These are phyloP conservation scores for Phytophthora fragariae DNA, from an alignment of 352 stramenopile species.

Conservation along the genomic window DNA sequence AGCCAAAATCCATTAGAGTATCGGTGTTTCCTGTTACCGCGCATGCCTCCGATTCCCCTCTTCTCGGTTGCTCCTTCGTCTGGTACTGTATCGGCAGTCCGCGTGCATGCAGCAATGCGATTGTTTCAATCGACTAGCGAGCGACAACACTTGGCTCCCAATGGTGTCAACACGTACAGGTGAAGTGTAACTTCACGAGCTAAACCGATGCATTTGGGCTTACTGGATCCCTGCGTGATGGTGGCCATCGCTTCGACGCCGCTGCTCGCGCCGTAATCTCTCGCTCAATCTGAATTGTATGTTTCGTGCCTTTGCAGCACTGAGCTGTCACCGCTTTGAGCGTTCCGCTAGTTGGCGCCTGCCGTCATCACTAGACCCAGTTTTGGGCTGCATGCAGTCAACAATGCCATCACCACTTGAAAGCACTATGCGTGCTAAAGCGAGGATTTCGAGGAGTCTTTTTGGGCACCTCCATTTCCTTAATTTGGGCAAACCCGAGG, in stretches of 20 bases:
- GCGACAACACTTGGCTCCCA: no score
- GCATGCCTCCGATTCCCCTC: no score
- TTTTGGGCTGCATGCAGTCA: background rate
- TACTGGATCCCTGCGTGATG: background rate
- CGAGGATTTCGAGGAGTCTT: background rate
- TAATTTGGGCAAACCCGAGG: background rate
- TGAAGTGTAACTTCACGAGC: background rate
- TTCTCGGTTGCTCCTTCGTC: no score
- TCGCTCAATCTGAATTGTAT: background rate
- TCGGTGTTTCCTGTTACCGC: no score
- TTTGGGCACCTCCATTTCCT: background rate
- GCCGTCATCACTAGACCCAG: background rate
- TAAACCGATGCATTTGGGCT: background rate
- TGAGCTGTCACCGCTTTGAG: background rate
- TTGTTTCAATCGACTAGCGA: no score
- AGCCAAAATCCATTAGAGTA: no score
- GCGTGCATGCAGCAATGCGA: no score
- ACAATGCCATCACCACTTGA: background rate
- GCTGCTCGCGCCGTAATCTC: background rate
- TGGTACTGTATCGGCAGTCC: no score
- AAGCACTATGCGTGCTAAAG: background rate
- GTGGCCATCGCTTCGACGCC: background rate
- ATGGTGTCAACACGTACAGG: no score
- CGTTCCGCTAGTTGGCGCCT: background rate
- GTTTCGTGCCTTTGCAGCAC: background rate